Evolutionary conservation across 345 rosid species (phyloP), one percentile per base, ranked within the genome.

Genomic region (Ricinus communis): DNA sequence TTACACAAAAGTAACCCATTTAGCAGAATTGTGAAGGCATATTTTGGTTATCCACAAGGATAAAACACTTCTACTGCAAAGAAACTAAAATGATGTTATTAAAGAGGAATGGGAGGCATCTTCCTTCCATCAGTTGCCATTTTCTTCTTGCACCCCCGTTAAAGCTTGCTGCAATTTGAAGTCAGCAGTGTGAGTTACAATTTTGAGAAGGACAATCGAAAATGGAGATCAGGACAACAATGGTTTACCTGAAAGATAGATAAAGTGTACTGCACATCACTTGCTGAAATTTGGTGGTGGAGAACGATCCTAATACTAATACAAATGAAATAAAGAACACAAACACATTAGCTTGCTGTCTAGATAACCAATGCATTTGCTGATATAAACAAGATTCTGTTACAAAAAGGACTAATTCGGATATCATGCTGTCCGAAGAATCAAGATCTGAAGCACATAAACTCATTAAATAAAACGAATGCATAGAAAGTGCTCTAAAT

Each of bases 201-300:
- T 11, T 66, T 51, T 16, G 4, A 49, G 27, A 30, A 9, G 27
- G 0, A 9, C 16, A 30, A 10, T 0, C 14, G 10, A 30, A 8
- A 40, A 43, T 13, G 22, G 38, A 45, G 59, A 61, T 47, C 12
- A 52, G 13, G 11, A 36, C n/a, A 3, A 19, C 6, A 56, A 69
- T 53, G 10, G 41, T 55, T 58, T 68, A 91, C 96, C 97, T 85
- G 77, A 66, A 91, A 74, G 83, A 93, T 85, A 43, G 91, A 85
- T 62, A 88, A 25, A 14, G 86, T 75, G 69, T 87, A 87, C 51
- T 87, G 90, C 74, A 91, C 89, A 71, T 94, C 97, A 24, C 79
- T 83, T 30, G 80, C 78, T 21, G 96, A 94, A 71, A 94, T 86
- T 68, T 93, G 98, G 78, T 93, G 86, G 80, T 91, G 97, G 31